These are phyloP conservation scores for Corymbia calophylla DNA, from an alignment of 441 rosid species.

Conservation along the genomic window DNA sequence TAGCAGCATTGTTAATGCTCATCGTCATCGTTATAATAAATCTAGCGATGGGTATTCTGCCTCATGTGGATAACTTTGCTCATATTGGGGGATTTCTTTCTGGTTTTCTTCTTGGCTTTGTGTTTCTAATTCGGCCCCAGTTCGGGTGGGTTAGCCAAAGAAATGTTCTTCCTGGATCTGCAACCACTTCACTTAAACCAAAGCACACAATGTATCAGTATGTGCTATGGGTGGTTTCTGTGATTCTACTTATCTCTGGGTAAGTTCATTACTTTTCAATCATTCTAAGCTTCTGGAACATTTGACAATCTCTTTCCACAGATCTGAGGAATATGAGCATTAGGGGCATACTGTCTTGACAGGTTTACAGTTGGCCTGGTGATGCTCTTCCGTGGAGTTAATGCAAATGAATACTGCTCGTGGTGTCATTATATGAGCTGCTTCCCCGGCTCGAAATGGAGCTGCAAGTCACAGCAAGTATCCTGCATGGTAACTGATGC, in stretches of 20 bases:
- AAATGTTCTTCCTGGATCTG: constrained; percentile 46
- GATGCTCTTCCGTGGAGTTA: constrained; percentile 43
- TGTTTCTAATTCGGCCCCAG: constrained; percentile 79
- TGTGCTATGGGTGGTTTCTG: constrained; percentile 52
- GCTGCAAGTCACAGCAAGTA: constrained; percentile 48
- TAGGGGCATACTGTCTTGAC: not conserved
- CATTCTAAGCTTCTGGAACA: not conserved
- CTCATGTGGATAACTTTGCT: constrained; percentile 94
- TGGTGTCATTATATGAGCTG: constrained; percentile 92
- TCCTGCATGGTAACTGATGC: constrained; percentile 47
- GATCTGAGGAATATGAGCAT: not conserved
- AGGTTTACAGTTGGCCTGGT: constrained; percentile 50
- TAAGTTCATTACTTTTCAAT: constrained; percentile 14
- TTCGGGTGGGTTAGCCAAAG: constrained; percentile 65
- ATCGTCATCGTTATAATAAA: constrained; percentile 54
- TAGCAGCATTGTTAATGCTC: constrained; percentile 77
- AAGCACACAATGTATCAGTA: constrained; percentile 80
- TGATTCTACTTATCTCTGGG: constrained; percentile 48
- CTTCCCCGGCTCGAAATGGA: constrained; percentile 65
- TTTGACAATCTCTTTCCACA: not conserved
- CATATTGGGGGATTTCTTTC: constrained; percentile 87
- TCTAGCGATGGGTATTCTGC: constrained; percentile 80
- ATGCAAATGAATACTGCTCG: constrained; percentile 57
- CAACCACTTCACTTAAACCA: constrained; percentile 37
- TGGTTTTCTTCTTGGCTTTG: constrained; percentile 88